phyloP scores from a whole-genome alignment of 1,139 yeast species.

The Geotrichum aggregatum region DNA sequence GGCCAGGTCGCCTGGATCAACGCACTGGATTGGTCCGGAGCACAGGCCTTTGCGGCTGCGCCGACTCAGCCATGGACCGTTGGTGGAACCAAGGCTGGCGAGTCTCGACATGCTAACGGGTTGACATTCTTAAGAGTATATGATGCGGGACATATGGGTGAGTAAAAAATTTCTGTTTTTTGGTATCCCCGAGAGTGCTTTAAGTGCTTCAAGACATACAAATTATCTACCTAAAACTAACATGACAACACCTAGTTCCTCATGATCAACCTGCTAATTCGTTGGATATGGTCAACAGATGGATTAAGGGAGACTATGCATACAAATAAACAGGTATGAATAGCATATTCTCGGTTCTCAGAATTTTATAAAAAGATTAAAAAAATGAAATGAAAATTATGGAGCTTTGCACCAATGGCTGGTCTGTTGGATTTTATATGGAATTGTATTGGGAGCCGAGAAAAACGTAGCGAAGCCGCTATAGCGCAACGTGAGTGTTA shows the following conservation, averaged over 20 bases:
- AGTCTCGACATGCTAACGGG: constrained; percentile 46
- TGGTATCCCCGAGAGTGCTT: no score
- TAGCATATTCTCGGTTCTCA: background rate
- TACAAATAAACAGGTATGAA: background rate
- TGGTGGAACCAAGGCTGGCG: constrained; percentile 41
- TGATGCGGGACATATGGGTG: constrained; percentile 58
- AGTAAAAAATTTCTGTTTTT: background rate
- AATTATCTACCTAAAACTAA: background rate
- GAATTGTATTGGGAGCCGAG: no score
- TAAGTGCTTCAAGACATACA: no score
- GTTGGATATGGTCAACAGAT: constrained; percentile 65
- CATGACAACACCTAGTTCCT: constrained; percentile 45
- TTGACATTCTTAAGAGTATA: constrained; percentile 57
- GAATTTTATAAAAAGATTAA: no score
- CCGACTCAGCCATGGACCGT: constrained; percentile 33
- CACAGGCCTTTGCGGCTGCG: constrained; percentile 20
- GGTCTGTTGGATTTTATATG: no score
- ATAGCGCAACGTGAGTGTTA: no score
- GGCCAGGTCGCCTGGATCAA: constrained; percentile 80
- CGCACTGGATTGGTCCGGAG: constrained; percentile 58
- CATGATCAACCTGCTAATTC: constrained; percentile 68
- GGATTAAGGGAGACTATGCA: constrained; percentile 43
- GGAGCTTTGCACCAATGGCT: no score
- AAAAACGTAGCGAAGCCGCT: no score
- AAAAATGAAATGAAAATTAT: no score